Evolutionary conservation across 2,329 filamentous ascomycete genomes (phyloP), one percentile per base, ranked within the genome.

Genomic region (Pyrenochaeta sp.): DNA sequence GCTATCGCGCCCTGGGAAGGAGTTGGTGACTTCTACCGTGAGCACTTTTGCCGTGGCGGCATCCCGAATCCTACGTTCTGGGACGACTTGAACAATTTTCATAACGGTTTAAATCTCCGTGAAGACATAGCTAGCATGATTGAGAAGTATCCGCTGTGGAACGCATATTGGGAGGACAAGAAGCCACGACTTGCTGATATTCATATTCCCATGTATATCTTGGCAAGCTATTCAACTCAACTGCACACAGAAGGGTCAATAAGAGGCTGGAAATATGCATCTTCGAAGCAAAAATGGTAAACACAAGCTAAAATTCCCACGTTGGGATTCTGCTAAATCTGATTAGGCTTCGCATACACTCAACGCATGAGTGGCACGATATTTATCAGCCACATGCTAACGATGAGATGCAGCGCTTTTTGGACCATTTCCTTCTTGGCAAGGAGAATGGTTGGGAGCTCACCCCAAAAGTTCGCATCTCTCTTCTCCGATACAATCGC

Each of bases 1-100:
- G 66, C 67, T 0, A 76, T 78, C 19, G 75, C 74, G 1, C 78
- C 64, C 35, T 76, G 75, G 75, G 77, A 80, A 56, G 77, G 72
- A 7, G 71, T 63, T 24, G 69, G 69, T 6, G 53, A 57, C 18
- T 22, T 48, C 0, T 57, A 57, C 22, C 45, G 55, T 1, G 48
- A 59, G 14, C 40, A 50, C 4, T 41, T 48, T 11, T 40, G 44
- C n/a, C 53, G 51, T 1, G 53, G 55, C 6, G 51, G 55, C 10
- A 32, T 41, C n/a, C n/a, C n/a, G n/a, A n/a, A n/a, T n/a, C n/a
- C n/a, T n/a, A n/a, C n/a, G n/a, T n/a, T n/a, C 3, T 49, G 44
- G 24, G 39, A 40, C 7, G 32, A 45, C 5, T n/a, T n/a, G n/a
- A n/a, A n/a, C n/a, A n/a, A n/a, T n/a, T n/a, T n/a, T n/a, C n/a